These are phyloP conservation scores for Aschersonia sp. DNA, from an alignment of 2,329 filamentous ascomycete species.

Conservation along the genomic window DNA sequence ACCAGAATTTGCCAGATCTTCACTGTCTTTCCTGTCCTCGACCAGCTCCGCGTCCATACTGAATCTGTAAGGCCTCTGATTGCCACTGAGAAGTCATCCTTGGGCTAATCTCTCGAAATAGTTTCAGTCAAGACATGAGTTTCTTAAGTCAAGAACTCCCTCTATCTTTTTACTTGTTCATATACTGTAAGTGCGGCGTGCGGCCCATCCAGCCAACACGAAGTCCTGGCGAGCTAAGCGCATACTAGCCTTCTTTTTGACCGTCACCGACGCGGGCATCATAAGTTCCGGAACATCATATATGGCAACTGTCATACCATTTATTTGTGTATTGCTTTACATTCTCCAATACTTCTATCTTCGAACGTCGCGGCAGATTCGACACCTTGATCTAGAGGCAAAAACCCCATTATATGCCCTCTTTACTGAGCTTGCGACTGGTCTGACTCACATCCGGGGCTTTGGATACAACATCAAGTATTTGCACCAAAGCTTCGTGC, in stretches of 20 bases:
- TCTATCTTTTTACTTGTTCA: not conserved
- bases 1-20: not conserved
- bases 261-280: constrained; percentile 9
- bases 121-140: constrained; percentile 7
- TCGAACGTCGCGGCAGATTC: constrained; percentile 14
- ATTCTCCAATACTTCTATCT: constrained; percentile 13
- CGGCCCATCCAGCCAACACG: not conserved
- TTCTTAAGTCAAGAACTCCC: constrained; percentile 4
- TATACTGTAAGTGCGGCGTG: constrained; percentile 1
- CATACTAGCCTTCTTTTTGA: not conserved
- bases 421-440: constrained; percentile 11
- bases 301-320: constrained; percentile 31
- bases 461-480: constrained; percentile 12
- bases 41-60: not conserved
- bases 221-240: not conserved
- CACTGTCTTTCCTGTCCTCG: not conserved
- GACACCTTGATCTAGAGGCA: constrained; percentile 13
- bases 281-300: constrained; percentile 26
- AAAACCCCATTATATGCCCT: constrained; percentile 13
- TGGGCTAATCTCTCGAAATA: not conserved
- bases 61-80: not conserved
- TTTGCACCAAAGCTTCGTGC: constrained; percentile 3
- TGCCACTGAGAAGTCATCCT: not conserved
- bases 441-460: constrained; percentile 16
- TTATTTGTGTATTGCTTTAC: constrained; percentile 15